A percentile compares a stretch with the other conserved stretches of the same genome.
Conservation (phyloP, 352 stramenopile species). For the Phytophthora ohioensis region DNA sequence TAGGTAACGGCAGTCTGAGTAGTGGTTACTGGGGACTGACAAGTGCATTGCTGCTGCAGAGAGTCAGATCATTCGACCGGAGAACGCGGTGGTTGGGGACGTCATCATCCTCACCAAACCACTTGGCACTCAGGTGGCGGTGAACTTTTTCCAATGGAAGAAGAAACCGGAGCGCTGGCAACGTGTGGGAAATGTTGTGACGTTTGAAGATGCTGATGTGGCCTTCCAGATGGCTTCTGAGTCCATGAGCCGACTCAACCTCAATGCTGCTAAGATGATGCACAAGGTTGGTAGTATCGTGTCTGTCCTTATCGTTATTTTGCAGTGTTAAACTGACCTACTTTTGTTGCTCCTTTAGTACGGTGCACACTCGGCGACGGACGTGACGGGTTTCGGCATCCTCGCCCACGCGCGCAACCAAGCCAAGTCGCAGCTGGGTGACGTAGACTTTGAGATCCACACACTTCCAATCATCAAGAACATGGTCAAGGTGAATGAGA, state of each 20-base stretch:
- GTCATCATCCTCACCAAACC: slow-evolving; percentile 96
- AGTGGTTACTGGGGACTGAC: background rate
- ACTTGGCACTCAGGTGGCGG: slow-evolving; percentile 94
- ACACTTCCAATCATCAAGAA: slow-evolving; percentile 94
- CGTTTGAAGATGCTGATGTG: slow-evolving; percentile 73
- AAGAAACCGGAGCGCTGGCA: slow-evolving; percentile 83
- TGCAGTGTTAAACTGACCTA: background rate
- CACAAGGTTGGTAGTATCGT: slow-evolving; percentile 58
- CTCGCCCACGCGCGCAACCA: slow-evolving; percentile 94
- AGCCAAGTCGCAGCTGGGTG: slow-evolving; percentile 89
- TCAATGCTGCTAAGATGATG: slow-evolving; percentile 93
- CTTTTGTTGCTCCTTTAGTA: slow-evolving; percentile 57
- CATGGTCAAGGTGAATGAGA: slow-evolving; percentile 89
- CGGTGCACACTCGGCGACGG: slow-evolving; percentile 92
- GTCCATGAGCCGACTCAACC: slow-evolving; percentile 95
- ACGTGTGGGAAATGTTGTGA: slow-evolving; percentile 77
- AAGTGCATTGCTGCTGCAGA: slow-evolving; percentile 38
- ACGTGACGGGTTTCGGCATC: slow-evolving; percentile 97
- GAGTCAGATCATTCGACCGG: slow-evolving; percentile 89
- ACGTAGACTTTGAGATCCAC: slow-evolving; percentile 94
- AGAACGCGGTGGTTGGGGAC: slow-evolving; percentile 90
- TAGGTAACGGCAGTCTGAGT: slow-evolving; percentile 33
- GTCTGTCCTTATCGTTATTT: background rate
- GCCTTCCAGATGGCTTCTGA: slow-evolving; percentile 93
- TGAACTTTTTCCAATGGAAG: slow-evolving; percentile 95